Conservation (phyloP, 1,284 basidiomycete species). For the Pseudozyma hubeiensis region DNA sequence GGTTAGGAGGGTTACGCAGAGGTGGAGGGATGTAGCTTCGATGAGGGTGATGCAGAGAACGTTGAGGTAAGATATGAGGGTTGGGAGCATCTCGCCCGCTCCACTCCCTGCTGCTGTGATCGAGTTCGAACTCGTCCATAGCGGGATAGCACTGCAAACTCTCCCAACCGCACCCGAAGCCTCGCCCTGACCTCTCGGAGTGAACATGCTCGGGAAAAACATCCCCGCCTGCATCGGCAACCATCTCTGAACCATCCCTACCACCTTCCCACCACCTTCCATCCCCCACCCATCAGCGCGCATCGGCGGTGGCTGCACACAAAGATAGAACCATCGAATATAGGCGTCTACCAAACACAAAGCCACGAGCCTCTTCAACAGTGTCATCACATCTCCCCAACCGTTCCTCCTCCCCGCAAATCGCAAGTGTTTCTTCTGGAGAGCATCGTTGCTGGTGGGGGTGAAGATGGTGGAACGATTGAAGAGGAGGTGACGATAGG, state of each 20-base stretch:
- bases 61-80: slow-evolving; percentile 31
- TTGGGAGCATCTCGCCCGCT: slow-evolving; percentile 11
- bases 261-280: not conserved
- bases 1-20: slow-evolving; percentile 2
- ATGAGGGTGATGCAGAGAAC: slow-evolving; percentile 23
- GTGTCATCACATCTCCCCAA: slow-evolving; percentile 1
- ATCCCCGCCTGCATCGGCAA: slow-evolving; percentile 27
- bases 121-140: not conserved
- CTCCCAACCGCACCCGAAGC: not conserved
- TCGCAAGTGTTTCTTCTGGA: too few species aligned
- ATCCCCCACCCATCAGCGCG: too few species aligned
- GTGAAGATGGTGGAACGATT: slow-evolving; percentile 72
- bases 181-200: not conserved
- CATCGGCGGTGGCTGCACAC: slow-evolving; percentile 67
- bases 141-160: slow-evolving; percentile 14
- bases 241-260: not conserved
- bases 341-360: slow-evolving; percentile 46
- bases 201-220: slow-evolving; percentile 30
- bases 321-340: slow-evolving; percentile 53
- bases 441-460: not conserved
- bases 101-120: not conserved
- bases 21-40: slow-evolving; percentile 23
- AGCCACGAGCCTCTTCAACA: slow-evolving; percentile 23
- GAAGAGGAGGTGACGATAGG: slow-evolving; percentile 89
- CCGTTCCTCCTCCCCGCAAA: not conserved